Evolutionary conservation across 345 rosid genomes (phyloP).

Genomic region (Litchi chinensis): DNA sequence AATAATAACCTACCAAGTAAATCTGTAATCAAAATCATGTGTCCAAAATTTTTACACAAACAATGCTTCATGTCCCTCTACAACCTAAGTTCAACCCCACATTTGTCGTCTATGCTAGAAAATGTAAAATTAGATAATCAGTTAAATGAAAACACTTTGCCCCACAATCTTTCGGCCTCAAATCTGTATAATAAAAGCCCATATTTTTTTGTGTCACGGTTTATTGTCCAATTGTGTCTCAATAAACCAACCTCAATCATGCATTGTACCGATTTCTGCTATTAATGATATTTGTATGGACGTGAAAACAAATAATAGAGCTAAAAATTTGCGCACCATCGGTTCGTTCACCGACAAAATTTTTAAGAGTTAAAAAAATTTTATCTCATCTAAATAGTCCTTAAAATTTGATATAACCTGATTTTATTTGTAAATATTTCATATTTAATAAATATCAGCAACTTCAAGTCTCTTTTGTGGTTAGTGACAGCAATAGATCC

Average conservation of each 20-base stretch:
- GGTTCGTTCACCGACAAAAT: not conserved
- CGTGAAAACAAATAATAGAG: not conserved
- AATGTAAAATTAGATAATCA: too few species aligned
- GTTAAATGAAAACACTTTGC: not conserved
- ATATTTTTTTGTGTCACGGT: not conserved
- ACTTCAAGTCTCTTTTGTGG: too few species aligned
- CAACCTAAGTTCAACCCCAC: not conserved
- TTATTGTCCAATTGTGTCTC: constrained; percentile 7
- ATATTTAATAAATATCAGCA: too few species aligned
- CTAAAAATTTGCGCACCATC: not conserved
- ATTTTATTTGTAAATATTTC: too few species aligned
- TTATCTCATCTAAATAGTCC: too few species aligned
- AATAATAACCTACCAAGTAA: not conserved
- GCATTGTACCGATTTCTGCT: not conserved
- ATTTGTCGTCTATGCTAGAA: not conserved
- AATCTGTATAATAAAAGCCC: not conserved
- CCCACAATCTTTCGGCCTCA: not conserved
- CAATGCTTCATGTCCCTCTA: not conserved
- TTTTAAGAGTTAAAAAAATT: not conserved
- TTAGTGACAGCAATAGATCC: too few species aligned
- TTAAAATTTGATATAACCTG: too few species aligned
- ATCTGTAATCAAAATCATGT: not conserved
- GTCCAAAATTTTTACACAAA: not conserved
- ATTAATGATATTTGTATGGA: not conserved
- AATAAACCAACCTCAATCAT: not conserved